These are phyloP conservation scores for Diplodia seriata DNA, from an alignment of 2,329 filamentous ascomycete genomes.

Conservation along the genomic window DNA sequence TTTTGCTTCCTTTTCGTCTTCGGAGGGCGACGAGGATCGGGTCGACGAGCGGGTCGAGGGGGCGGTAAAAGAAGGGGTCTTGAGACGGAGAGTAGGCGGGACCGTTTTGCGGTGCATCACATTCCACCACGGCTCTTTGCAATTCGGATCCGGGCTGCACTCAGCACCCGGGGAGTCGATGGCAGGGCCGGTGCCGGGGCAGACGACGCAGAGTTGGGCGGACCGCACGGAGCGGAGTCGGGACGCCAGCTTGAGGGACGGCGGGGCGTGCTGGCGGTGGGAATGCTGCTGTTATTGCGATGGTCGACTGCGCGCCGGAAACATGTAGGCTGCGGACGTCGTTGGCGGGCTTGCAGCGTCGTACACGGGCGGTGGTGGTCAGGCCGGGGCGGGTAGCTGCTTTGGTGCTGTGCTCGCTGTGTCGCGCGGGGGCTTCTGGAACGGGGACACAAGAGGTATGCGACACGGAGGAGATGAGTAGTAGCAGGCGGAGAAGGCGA, in stretches of 20 bases:
- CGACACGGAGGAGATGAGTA: constrained; percentile 7
- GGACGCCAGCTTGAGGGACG: constrained; percentile 48
- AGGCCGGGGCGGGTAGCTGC: background rate
- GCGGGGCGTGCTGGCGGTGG: background rate
- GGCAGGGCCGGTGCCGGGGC: constrained; percentile 40
- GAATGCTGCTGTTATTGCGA: constrained; percentile 10
- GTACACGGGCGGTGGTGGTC: constrained; percentile 14
- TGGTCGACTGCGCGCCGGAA: background rate
- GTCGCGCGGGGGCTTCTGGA: constrained; percentile 40
- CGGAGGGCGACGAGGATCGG: constrained; percentile 41
- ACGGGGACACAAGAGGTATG: constrained; percentile 40
- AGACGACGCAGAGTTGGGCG: constrained; percentile 40
- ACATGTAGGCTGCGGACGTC: constrained; percentile 3
- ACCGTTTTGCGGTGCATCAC: constrained; percentile 47
- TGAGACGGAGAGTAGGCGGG: constrained; percentile 42
- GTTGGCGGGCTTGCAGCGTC: constrained; percentile 3
- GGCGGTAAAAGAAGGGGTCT: constrained; percentile 43
- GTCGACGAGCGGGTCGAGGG: constrained; percentile 43
- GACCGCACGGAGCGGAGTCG: constrained; percentile 39
- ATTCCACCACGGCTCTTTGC: constrained; percentile 48
- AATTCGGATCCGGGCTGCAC: constrained; percentile 44
- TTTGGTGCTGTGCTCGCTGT: constrained; percentile 12
- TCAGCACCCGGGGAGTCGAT: background rate
- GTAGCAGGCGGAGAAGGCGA: constrained; percentile 17
- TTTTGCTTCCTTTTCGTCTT: constrained; percentile 43